These are phyloP conservation scores for Neopestalotiopsis sp. DNA, from an alignment of 2,329 filamentous ascomycete species.

Conservation along the genomic window DNA sequence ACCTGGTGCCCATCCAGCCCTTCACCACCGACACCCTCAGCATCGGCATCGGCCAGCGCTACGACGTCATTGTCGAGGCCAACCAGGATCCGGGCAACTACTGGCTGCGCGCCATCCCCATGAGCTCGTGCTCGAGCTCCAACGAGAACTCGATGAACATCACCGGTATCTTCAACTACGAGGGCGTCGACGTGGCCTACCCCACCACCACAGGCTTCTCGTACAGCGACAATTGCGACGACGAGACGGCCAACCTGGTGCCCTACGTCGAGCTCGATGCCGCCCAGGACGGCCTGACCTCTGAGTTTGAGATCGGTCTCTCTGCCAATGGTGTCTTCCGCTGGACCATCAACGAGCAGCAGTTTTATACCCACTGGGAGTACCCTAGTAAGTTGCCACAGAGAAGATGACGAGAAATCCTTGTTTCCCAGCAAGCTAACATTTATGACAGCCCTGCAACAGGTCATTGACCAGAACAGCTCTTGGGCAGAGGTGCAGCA, in stretches of 20 bases:
- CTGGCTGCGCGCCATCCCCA: constrained; percentile 51
- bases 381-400: constrained; percentile 44
- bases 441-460: constrained; percentile 34
- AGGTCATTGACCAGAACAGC: constrained; percentile 32
- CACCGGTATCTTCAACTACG: constrained; percentile 45
- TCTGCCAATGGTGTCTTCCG: constrained; percentile 43
- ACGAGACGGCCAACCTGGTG: constrained; percentile 38
- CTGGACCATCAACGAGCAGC: constrained; percentile 55
- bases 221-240: constrained; percentile 38
- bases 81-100: constrained; percentile 39
- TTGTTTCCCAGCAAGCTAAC: not conserved
- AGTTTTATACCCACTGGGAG: constrained; percentile 53
- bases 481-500: constrained; percentile 34
- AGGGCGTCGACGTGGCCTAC: constrained; percentile 28
- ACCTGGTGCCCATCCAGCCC: constrained; percentile 60
- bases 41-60: constrained; percentile 47
- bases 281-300: constrained; percentile 30
- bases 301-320: constrained; percentile 35
- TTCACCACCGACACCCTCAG: constrained; percentile 51
- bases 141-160: constrained; percentile 22
- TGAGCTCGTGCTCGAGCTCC: constrained; percentile 40
- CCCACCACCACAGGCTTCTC: constrained; percentile 22
- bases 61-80: constrained; percentile 22
- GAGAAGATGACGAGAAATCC: not conserved
- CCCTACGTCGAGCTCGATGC: constrained; percentile 43